Base-by-base conservation (phyloP, 345 rosid species). In the Lepidium africanum region DNA sequence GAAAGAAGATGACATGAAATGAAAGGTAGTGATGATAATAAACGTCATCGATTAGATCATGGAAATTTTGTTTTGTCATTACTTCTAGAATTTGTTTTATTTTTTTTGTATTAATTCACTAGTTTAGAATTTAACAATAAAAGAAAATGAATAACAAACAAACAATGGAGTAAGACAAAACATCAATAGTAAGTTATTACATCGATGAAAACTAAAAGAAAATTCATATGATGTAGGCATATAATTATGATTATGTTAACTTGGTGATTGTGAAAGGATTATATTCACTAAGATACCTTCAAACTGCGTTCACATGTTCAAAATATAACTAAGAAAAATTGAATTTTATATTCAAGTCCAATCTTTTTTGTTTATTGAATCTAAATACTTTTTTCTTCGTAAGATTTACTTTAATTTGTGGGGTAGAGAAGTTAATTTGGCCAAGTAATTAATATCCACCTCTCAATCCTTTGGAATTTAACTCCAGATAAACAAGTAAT, bases 291-390 rank as follows among this genome's bases (percentile, higher is more conserved):
- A 55, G 55, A 58, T 59, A 19, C 73, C 41, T 21, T 59, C 32
- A 59, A 49, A 58, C 23, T 39, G 73, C 73, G 66, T 69, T 69
- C 66, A 69, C 66, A 69, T 59, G 42, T 58, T 21, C 55, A 14
- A 10, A 23, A 43, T n/a, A 43, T 43, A 54, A 17, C 10, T 16
- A 13, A 13, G 17, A 11, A 5, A 23, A 38, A 1, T 10, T 38
- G 46, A 5, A 19, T 38, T 12, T 19, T 37, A 11, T 17, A 16
- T 33, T 2, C 3, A 36, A 16, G 27, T 11, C 38, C 16, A 17
- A 30, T 30, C 33, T 30, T 30, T 30, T 0, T 30, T 6, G 7
- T 30, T 30, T 0, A 30, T 6, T 30, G 33, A 30, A 30, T 30
- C 6, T 30, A 30, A 5, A 5, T 30, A 30, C 32, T 6, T 36